Percentiles rank a stretch among this genome's conserved stretches.
These are phyloP conservation scores for Daldinia sp. DNA, from an alignment of 2,329 filamentous ascomycete species.

Conservation along the genomic window DNA sequence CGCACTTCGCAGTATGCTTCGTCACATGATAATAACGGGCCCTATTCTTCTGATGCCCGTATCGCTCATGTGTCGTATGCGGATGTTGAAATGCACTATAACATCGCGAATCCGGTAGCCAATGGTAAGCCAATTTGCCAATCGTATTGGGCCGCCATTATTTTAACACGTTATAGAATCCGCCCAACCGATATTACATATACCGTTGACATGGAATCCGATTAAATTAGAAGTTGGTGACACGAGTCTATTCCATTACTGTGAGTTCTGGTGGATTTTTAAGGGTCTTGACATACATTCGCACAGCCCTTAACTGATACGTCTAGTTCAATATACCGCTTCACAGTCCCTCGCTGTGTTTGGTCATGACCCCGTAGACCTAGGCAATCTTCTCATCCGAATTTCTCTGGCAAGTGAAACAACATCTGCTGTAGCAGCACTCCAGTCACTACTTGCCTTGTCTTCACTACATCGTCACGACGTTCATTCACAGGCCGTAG, in stretches of 20 bases:
- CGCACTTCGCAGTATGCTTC: background rate
- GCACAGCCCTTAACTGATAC: background rate
- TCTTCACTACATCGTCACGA: constrained; percentile 41
- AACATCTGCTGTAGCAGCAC: constrained; percentile 36
- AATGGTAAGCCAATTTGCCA: background rate
- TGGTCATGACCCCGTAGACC: constrained; percentile 34
- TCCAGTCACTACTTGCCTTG: constrained; percentile 42
- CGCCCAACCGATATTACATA: background rate
- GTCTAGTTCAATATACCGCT: constrained; percentile 38
- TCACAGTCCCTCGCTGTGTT: constrained; percentile 44
- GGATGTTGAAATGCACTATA: constrained; percentile 3
- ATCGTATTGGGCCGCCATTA: background rate
- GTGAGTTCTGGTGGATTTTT: background rate
- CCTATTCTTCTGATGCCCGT: background rate
- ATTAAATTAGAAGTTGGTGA: background rate
- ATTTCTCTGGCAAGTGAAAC: constrained; percentile 32
- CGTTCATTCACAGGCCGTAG: constrained; percentile 37
- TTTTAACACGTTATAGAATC: background rate
- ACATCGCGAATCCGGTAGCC: background rate
- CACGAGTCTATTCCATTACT: background rate
- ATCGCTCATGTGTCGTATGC: constrained; percentile 1
- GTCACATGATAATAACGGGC: background rate
- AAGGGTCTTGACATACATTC: background rate
- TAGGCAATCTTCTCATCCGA: constrained; percentile 43
- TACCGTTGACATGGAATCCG: constrained; percentile 1